Base-by-base conservation (phyloP, 257 asterid genomes). In the Nicotiana undulata region DNA sequence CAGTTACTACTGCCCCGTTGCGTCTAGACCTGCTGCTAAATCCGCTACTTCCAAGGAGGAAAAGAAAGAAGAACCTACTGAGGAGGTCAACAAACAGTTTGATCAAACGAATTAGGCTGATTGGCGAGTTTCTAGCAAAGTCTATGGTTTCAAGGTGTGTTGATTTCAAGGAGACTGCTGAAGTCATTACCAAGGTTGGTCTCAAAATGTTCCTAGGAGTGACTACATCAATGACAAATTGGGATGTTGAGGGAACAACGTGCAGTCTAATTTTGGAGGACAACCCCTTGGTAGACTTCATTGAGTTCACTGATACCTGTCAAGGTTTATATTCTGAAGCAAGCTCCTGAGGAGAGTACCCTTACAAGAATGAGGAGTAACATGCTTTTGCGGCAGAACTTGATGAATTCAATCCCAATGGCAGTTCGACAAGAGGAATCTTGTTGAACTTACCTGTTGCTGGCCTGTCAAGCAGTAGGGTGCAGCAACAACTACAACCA, bases 231-330 rank as follows among this genome's bases (percentile, higher is more conserved):
- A 94, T 93, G 81, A 83, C 91, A 55, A 92, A 90, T 79, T 90
- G 98, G 97, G 96, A 93, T 58, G 55, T 91, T 18, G 99, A 95
- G 82, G 97, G 99, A 77, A 91, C 97, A 82, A 90, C 97, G n/a
- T 95, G 98, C 92, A 92, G 97, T 83, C 82, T 95, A 51, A 90
- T 95, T 84, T 81, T 93, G 89, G 98, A 95, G 83, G 99, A 95
- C 75, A 95, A 95, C 85, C 98, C 97, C 18, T 86, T 95, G 79
- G 98, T 93, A 59, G 99, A 95, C 85, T 95, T 95, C 79, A 97
- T 95, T 74, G 99, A 95, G 88, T 96, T 93, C 85, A 98, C 97
- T 66, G 99, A 95, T 82, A 92, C 94, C 76, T 96, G 98, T 84
- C 99, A 96, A 86, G 99, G 99, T 70, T 92, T 96, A 80, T 84